Base-by-base conservation (phyloP, 352 stramenopile species). In the Pythium plurisporium region DNA sequence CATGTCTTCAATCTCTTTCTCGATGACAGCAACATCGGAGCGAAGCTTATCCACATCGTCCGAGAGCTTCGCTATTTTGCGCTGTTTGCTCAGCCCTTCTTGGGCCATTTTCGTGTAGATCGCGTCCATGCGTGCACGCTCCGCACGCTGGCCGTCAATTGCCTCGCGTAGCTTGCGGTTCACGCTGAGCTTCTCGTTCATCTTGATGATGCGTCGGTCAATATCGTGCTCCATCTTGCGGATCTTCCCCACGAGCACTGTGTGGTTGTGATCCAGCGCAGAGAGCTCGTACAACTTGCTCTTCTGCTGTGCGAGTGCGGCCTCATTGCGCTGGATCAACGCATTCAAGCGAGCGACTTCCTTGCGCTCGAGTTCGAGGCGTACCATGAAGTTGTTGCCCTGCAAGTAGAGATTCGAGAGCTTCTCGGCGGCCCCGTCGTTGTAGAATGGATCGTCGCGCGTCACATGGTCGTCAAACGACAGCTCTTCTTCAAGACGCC, bases 171-270 rank as follows among this genome's bases (percentile, higher is more conserved):
- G 58, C 22, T 77, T 74, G 14, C 82, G 75, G 56, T 90, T 94
- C 30, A 56, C 65, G 25, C 75, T 80, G 20, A 94, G 74, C 15
- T 80, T 82, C 41, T 91, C 83, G 50, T 94, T 94, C 69, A 94
- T 82, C 27, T 88, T 89, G 27, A 94, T 76, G 36, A 94, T 81
- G 1, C 82, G 79, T 4, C 81, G 81, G 56, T 94, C 83, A 9
- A 91, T 83, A 10, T 94, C 83, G 45, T 87, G 73, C 67, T 94
- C 79, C 71, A 94, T 86, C 34, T 91, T 91, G 53, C 83, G 76
- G 2, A 89, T 72, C 27, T 79, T 72, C 2, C 63, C 70, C 10
- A 91, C 64, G 20, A 92, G 69, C 12, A 78, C 65, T 14, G 47
- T 62, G 54, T 92, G 80, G 62, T 87, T 90, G 59, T 86, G 74